Conservation (phyloP, 352 stramenopile species). For the Globisporangium spiculum region DNA sequence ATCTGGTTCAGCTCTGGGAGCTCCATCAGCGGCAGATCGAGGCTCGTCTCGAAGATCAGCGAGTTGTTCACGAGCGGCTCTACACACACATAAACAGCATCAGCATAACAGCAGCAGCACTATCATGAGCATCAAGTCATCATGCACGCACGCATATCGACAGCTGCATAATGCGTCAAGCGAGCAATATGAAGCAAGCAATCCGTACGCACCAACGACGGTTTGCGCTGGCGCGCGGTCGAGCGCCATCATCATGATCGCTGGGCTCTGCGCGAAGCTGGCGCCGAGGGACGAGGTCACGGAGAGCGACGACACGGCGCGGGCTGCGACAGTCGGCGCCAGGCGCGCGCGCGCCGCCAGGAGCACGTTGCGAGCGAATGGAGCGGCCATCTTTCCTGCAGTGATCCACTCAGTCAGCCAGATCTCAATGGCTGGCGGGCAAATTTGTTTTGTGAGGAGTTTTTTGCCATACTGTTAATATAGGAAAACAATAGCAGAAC, state of each 20-base stretch:
- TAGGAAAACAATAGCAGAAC: too few species aligned
- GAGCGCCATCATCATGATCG: constrained; percentile 18
- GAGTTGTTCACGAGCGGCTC: constrained; percentile 14
- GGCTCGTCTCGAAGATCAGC: constrained; percentile 20
- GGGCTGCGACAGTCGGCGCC: constrained; percentile 8
- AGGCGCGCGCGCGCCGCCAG: constrained; percentile 12
- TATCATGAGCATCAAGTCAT: background rate
- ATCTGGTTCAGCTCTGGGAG: constrained; percentile 19
- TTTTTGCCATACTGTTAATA: too few species aligned
- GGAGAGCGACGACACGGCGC: constrained; percentile 13
- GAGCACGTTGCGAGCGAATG: constrained; percentile 11
- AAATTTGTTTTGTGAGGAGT: too few species aligned
- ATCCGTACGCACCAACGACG: constrained; percentile 12
- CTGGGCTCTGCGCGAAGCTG: constrained; percentile 10
- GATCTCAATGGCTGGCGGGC: background rate
- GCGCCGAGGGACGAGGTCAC: background rate
- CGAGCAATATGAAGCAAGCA: background rate
- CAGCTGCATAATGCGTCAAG: too few species aligned
- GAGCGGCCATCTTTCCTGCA: constrained; percentile 11
- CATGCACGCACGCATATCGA: background rate
- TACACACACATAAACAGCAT: background rate
- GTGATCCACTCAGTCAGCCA: constrained; percentile 3
- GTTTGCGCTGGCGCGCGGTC: constrained; percentile 12
- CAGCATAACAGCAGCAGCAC: too few species aligned
- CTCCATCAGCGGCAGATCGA: constrained; percentile 14